Evolutionary conservation across 768 basidiomycete species (phyloP).

Genomic region (Boletellus ananas): DNA sequence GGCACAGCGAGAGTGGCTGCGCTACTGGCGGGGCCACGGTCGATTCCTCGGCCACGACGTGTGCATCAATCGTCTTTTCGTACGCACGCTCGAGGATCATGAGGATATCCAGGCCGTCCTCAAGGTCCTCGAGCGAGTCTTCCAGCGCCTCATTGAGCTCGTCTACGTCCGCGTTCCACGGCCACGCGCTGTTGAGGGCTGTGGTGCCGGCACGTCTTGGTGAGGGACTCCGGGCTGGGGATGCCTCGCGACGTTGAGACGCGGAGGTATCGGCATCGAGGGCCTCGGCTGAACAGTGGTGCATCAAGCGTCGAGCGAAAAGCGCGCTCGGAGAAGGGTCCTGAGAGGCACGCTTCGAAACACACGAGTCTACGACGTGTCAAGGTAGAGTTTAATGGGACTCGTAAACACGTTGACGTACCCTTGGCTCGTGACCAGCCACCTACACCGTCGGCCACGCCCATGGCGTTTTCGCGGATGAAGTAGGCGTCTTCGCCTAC

Average conservation of each 20-base stretch:
- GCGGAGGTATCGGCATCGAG: constrained; percentile 10
- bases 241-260: constrained; percentile 20
- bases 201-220: constrained; percentile 37
- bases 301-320: constrained; percentile 81
- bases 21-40: constrained; percentile 1
- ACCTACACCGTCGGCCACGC: constrained; percentile 93
- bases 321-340: constrained; percentile 48
- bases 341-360: constrained; percentile 33
- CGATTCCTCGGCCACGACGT: constrained; percentile 39
- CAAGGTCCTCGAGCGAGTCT: constrained; percentile 55
- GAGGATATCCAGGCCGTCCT: constrained; percentile 67
- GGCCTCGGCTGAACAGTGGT: constrained; percentile 68
- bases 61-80: constrained; percentile 59
- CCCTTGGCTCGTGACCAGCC: constrained; percentile 66
- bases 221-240: constrained; percentile 42
- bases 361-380: constrained; percentile 13
- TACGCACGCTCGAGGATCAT: constrained; percentile 69
- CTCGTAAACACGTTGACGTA: constrained; percentile 26
- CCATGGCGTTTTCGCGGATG: constrained; percentile 78
- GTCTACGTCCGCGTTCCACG: constrained; percentile 32
- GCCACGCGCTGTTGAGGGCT: constrained; percentile 28
- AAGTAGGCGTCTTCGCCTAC: constrained; percentile 95
- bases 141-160: constrained; percentile 43
- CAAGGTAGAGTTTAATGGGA: constrained; percentile 8
- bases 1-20: constrained; percentile 13